Evolutionary conservation across 352 stramenopile species (phyloP).

Genomic region (Phytopythium helicoides): DNA sequence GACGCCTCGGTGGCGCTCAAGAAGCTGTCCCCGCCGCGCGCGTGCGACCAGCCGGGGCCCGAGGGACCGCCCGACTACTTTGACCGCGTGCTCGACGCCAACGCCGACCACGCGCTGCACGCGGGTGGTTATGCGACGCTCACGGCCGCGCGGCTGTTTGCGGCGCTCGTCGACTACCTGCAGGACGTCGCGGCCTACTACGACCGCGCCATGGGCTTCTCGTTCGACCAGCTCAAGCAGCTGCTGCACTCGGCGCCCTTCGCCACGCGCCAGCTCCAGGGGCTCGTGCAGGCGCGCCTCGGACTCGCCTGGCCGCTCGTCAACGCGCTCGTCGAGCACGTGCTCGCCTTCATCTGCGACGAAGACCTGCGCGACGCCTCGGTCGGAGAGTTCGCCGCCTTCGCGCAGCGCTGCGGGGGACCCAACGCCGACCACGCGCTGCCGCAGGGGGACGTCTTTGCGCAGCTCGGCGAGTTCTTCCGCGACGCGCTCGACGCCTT

Average conservation of each 20-base stretch:
- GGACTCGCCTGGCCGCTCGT: slow-evolving; percentile 67
- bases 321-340: slow-evolving; percentile 54
- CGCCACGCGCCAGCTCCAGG: slow-evolving; percentile 62
- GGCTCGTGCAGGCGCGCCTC: slow-evolving; percentile 48
- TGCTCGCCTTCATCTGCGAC: slow-evolving; percentile 67
- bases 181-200: slow-evolving; percentile 62
- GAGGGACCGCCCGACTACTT: slow-evolving; percentile 27
- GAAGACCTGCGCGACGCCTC: slow-evolving; percentile 71
- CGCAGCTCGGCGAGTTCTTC: slow-evolving; percentile 63
- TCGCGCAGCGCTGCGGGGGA: slow-evolving; percentile 34
- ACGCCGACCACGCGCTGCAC: slow-evolving; percentile 9
- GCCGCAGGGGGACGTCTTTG: slow-evolving; percentile 52
- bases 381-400: slow-evolving; percentile 56
- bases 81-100: slow-evolving; percentile 27
- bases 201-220: slow-evolving; percentile 38
- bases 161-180: slow-evolving; percentile 55
- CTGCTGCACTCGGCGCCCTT: slow-evolving; percentile 64
- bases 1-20: slow-evolving; percentile 35
- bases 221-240: slow-evolving; percentile 55
- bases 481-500: slow-evolving; percentile 54
- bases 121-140: slow-evolving; percentile 32
- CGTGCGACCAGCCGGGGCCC: slow-evolving; percentile 10
- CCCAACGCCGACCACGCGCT: slow-evolving; percentile 12
- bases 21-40: slow-evolving; percentile 31
- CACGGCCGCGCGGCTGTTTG: slow-evolving; percentile 40